Conservation (phyloP, 1,284 basidiomycete genomes). For the Fomitopsis palustris region DNA sequence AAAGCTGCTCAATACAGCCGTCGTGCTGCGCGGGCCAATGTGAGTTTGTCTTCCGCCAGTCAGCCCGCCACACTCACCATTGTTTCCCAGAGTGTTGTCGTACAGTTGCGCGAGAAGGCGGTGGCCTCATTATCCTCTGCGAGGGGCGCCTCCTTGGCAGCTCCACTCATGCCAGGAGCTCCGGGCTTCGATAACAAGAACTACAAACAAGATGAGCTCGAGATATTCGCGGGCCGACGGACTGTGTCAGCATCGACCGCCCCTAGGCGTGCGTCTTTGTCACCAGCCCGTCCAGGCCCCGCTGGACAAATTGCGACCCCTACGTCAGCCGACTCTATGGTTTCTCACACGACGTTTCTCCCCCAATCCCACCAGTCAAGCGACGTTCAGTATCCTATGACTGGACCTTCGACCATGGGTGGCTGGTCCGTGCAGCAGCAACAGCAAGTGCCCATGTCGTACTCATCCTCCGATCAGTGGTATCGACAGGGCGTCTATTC, state of each 20-base stretch:
- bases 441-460: neutral
- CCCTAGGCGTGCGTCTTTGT: slow-evolving; percentile 19
- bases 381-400: neutral
- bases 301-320: neutral
- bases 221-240: slow-evolving; percentile 52
- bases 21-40: slow-evolving; percentile 28
- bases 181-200: slow-evolving; percentile 21
- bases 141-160: slow-evolving; percentile 11
- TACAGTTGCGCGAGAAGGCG: slow-evolving; percentile 26
- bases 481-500: slow-evolving; percentile 1
- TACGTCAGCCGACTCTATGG: neutral
- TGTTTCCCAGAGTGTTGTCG: slow-evolving; percentile 21
- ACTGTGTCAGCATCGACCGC: slow-evolving; percentile 38
- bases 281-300: neutral
- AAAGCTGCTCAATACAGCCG: slow-evolving; percentile 23
- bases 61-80: neutral
- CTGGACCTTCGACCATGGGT: neutral
- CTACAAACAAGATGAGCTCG: slow-evolving; percentile 57
- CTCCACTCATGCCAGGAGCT: slow-evolving; percentile 14
- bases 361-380: neutral
- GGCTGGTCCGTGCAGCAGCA: slow-evolving; percentile 6
- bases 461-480: neutral
- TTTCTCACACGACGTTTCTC: neutral
- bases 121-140: slow-evolving; percentile 20
- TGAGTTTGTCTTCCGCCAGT: slow-evolving; percentile 15